Percentiles rank a stretch among this genome's conserved stretches.
phyloP scores from a whole-genome alignment of 208 protist genomes.

The Leishmania tarentolae region DNA sequence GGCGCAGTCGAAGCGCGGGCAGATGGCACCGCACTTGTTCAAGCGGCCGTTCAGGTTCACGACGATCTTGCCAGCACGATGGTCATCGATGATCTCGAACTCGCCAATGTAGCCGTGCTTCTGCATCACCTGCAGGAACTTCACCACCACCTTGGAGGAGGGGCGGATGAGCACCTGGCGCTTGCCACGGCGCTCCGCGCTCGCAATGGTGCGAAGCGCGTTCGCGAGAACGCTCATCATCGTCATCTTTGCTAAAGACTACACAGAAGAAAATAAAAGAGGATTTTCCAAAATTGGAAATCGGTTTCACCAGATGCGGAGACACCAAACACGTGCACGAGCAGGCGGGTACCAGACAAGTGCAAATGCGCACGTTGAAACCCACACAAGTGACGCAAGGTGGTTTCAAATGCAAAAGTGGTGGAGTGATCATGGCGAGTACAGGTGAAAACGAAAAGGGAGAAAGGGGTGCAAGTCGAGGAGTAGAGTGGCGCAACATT shows the following conservation, averaged over 20 bases:
- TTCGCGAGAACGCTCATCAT: slow-evolving; percentile 99
- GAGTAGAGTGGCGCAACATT: background rate
- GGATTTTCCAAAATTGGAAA: background rate
- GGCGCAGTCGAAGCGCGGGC: slow-evolving; percentile 98
- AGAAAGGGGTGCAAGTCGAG: background rate
- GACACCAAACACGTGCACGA: background rate
- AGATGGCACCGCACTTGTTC: slow-evolving; percentile 99
- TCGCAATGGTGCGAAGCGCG: slow-evolving; percentile 98
- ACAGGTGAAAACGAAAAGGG: background rate
- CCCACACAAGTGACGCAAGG: background rate
- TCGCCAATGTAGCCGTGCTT: slow-evolving; percentile 99
- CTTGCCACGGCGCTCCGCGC: slow-evolving; percentile 99
- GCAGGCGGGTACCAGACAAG: background rate
- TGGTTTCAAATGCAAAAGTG: background rate
- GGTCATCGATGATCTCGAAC: slow-evolving; percentile 99
- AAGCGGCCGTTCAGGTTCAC: slow-evolving; percentile 99
- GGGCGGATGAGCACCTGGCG: slow-evolving; percentile 99
- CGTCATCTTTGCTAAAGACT: slow-evolving; percentile 94
- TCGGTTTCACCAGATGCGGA: background rate
- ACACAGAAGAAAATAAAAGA: background rate
- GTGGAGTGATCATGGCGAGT: background rate
- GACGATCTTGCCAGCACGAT: slow-evolving; percentile 99
- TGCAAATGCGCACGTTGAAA: background rate
- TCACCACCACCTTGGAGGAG: slow-evolving; percentile 99
- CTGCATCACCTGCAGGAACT: slow-evolving; percentile 99